phyloP scores from a whole-genome alignment of 768 basidiomycete genomes.

The Chalciporus sphaerocephalus region DNA sequence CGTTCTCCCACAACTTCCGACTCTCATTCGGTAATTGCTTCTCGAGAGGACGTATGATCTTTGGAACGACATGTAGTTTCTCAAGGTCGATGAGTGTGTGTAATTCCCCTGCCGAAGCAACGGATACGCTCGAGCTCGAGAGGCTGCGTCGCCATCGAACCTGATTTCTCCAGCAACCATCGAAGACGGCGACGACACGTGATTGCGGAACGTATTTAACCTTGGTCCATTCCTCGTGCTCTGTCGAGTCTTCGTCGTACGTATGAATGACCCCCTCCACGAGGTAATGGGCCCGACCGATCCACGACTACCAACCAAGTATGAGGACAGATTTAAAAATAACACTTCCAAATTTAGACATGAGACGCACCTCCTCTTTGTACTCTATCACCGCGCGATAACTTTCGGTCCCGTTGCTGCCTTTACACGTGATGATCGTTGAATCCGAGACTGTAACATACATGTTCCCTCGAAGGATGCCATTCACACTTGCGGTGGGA shows the following conservation, averaged over 20 bases:
- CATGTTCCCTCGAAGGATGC: conserved; percentile 85
- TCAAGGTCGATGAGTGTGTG: conserved; percentile 73
- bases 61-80: conserved; percentile 67
- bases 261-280: conserved; percentile 88
- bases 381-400: conserved; percentile 87
- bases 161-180: conserved; percentile 82
- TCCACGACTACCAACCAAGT: conserved; percentile 60
- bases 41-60: conserved; percentile 76
- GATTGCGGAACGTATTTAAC: conserved; percentile 86
- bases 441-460: conserved; percentile 84
- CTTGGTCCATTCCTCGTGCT: conserved; percentile 71
- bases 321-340: not conserved
- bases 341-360: not conserved
- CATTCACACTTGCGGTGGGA: conserved; percentile 86
- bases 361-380: conserved; percentile 80
- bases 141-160: conserved; percentile 73
- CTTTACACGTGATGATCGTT: conserved; percentile 75
- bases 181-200: conserved; percentile 73
- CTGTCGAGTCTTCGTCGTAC: conserved; percentile 59
- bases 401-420: conserved; percentile 55
- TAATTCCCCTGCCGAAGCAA: conserved; percentile 48
- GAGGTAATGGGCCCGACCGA: conserved; percentile 80
- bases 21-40: conserved; percentile 81
- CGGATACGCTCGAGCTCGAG: conserved; percentile 45
- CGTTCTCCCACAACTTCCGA: conserved; percentile 79